Conservation (phyloP, 75 land plant species). For the Adiantum capillusveneris region DNA sequence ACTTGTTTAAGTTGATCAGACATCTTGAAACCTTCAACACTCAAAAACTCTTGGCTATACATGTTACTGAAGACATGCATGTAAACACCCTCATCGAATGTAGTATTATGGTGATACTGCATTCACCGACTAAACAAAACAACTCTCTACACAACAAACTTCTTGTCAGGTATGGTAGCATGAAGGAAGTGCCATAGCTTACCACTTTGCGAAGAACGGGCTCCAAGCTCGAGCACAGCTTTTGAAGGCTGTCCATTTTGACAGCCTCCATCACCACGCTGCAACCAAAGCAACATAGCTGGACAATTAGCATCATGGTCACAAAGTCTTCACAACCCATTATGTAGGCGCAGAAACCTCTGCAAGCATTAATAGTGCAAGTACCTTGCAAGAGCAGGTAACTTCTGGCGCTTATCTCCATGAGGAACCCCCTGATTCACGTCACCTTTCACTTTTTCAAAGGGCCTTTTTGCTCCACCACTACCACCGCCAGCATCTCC, state of each 20-base stretch:
- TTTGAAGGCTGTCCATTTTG: constrained; percentile 82
- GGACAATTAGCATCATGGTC: not conserved
- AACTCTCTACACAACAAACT: too few species aligned
- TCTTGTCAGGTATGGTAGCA: too few species aligned
- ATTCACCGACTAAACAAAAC: too few species aligned
- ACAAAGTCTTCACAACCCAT: not conserved
- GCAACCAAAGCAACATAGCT: constrained; percentile 18
- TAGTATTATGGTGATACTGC: too few species aligned
- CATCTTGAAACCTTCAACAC: too few species aligned
- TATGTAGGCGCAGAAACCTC: not conserved
- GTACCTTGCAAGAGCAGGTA: constrained; percentile 61
- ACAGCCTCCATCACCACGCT: constrained; percentile 88
- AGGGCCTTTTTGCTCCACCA: constrained; percentile 14
- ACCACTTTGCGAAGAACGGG: constrained; percentile 87
- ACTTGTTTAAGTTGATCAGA: too few species aligned
- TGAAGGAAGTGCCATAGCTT: too few species aligned
- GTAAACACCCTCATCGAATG: too few species aligned
- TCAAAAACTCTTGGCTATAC: too few species aligned
- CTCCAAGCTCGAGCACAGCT: constrained; percentile 78
- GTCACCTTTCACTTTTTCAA: constrained; percentile 6
- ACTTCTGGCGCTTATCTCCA: constrained; percentile 48
- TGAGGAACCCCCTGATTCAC: constrained; percentile 4
- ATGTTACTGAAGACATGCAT: too few species aligned
- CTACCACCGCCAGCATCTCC: too few species aligned
- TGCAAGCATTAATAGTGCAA: not conserved